Conservation (phyloP, 2,329 filamentous ascomycete genomes). For the Paramyrothecium sp. region DNA sequence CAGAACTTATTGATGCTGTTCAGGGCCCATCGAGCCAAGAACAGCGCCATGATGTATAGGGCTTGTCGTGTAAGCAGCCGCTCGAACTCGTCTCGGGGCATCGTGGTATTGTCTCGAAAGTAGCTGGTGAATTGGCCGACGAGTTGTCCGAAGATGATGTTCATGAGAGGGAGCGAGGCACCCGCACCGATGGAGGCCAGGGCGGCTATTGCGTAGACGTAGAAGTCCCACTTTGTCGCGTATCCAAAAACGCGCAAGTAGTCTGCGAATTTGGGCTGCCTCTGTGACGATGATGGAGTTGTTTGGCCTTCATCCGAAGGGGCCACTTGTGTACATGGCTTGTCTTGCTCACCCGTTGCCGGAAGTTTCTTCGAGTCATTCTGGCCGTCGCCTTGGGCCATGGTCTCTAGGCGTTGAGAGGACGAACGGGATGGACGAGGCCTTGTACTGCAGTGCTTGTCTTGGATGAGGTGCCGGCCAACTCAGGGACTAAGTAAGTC, state of each 20-base stretch:
- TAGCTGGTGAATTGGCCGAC: conserved; percentile 25
- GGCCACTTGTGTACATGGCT: not conserved
- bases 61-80: conserved; percentile 15
- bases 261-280: conserved; percentile 11
- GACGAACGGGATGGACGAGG: too few species aligned
- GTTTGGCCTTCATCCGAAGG: not conserved
- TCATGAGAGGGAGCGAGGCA: conserved; percentile 32
- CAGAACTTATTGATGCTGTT: conserved; percentile 21
- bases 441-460: too few species aligned
- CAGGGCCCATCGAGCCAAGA: conserved; percentile 18
- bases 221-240: conserved; percentile 27
- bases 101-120: conserved; percentile 16
- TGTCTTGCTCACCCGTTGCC: not conserved
- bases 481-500: too few species aligned
- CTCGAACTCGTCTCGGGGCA: conserved; percentile 8
- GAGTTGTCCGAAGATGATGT: conserved; percentile 31
- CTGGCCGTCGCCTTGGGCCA: too few species aligned
- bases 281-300: not conserved
- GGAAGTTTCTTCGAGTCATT: too few species aligned
- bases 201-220: conserved; percentile 23
- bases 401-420: too few species aligned
- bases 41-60: conserved; percentile 21
- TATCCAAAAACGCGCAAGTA: conserved; percentile 27
- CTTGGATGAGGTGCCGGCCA: too few species aligned
- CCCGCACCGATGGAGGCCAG: conserved; percentile 31